These are phyloP conservation scores for Monosporozyma aerobia DNA, from an alignment of 805 yeast genomes.

Conservation along the genomic window DNA sequence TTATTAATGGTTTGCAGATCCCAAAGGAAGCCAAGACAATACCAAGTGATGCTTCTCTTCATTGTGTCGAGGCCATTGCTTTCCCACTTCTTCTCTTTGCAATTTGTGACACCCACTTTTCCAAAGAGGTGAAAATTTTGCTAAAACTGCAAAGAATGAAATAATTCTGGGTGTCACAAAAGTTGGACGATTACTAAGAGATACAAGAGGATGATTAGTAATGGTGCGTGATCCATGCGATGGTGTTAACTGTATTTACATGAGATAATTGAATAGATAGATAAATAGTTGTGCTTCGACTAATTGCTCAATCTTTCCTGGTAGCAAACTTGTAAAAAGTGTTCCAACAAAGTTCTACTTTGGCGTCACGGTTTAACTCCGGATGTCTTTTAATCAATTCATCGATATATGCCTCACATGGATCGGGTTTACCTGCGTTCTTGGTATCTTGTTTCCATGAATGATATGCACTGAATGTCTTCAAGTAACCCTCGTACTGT, in stretches of 20 bases:
- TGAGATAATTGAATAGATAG: not conserved
- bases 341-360: constrained; percentile 19
- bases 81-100: not conserved
- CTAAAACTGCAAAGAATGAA: not conserved
- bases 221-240: not conserved
- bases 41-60: not conserved
- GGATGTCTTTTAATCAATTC: constrained; percentile 29
- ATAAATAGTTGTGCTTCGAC: too few species aligned
- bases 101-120: not conserved
- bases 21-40: not conserved
- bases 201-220: not conserved
- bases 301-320: not conserved
- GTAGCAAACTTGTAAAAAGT: constrained; percentile 24
- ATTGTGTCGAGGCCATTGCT: not conserved
- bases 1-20: not conserved
- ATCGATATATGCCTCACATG: constrained; percentile 42
- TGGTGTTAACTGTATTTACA: not conserved
- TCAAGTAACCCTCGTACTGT: constrained; percentile 43
- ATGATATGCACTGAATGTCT: constrained; percentile 68
- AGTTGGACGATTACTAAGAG: not conserved
- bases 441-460: constrained; percentile 35
- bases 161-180: not conserved
- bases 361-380: constrained; percentile 10
- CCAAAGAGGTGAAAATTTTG: not conserved
- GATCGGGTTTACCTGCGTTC: constrained; percentile 32